These are phyloP conservation scores for Sabuloglossum arenarium DNA, from an alignment of 495 filamentous ascomycete genomes.

Conservation along the genomic window DNA sequence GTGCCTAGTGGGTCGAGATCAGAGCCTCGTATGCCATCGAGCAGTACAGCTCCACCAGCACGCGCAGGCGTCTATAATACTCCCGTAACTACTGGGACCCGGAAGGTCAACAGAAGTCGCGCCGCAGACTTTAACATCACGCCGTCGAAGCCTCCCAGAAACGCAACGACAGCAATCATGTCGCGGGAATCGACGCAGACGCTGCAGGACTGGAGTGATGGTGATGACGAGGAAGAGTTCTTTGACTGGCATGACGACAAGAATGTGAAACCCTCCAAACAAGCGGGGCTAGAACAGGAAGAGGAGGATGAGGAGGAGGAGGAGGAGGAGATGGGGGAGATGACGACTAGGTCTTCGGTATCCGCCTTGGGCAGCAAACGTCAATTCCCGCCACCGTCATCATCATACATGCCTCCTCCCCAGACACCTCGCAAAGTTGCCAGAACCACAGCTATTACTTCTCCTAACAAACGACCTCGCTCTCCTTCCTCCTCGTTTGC, in stretches of 20 bases:
- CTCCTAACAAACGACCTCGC: conserved; percentile 31
- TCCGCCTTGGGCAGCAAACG: not conserved
- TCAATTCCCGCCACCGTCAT: not conserved
- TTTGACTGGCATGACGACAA: conserved; percentile 26
- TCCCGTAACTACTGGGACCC: no score
- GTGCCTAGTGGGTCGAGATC: conserved; percentile 28
- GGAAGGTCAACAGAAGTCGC: not conserved
- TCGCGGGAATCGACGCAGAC: not conserved
- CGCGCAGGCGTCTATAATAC: not conserved
- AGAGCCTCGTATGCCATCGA: conserved; percentile 8
- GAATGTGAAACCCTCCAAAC: no score
- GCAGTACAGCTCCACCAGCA: not conserved
- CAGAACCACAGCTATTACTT: conserved; percentile 23
- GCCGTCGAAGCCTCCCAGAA: not conserved
- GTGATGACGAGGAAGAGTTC: conserved; percentile 10
- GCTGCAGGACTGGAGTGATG: not conserved
- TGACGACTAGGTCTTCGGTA: not conserved
- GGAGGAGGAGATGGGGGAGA: conserved; percentile 5
- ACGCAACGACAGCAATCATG: not conserved
- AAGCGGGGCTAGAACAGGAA: no score
- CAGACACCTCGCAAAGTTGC: conserved; percentile 21
- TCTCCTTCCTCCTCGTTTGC: conserved; percentile 4
- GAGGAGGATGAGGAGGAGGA: not conserved
- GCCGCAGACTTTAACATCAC: not conserved
- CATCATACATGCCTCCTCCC: conserved; percentile 12